phyloP scores from a whole-genome alignment of 2,329 filamentous ascomycete species.

The Pleurostoma richardsiae region DNA sequence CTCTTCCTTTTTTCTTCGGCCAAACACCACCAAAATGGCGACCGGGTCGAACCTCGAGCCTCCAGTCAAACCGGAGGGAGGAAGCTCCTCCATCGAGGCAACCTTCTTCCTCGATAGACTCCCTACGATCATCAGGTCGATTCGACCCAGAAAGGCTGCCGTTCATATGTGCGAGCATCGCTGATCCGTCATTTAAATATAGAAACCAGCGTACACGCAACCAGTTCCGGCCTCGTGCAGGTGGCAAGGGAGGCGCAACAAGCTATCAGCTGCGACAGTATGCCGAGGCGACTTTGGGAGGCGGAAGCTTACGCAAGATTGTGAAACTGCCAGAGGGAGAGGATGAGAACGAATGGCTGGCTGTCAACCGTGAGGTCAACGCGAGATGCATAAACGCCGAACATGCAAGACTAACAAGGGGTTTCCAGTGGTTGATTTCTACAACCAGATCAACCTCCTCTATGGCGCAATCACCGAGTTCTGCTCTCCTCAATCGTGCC shows the following conservation, averaged over 20 bases:
- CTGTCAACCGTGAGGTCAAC: conserved; percentile 75
- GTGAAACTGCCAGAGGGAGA: conserved; percentile 97
- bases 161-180: background rate
- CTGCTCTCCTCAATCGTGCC: conserved; percentile 93
- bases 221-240: conserved; percentile 83
- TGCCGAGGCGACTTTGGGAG: conserved; percentile 93
- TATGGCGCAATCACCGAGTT: conserved; percentile 99
- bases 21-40: background rate
- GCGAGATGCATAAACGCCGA: conserved; percentile 11
- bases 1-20: background rate
- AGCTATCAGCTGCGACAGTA: conserved; percentile 94
- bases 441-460: conserved; percentile 98
- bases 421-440: conserved; percentile 91
- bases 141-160: no score
- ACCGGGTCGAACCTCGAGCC: no score
- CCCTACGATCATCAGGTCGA: no score
- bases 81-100: no score
- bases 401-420: conserved; percentile 10
- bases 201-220: conserved; percentile 85
- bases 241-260: conserved; percentile 78
- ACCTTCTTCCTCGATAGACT: no score
- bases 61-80: no score
- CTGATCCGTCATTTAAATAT: conserved; percentile 2
- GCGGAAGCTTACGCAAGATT: conserved; percentile 90
- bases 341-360: conserved; percentile 96